A percentile compares a stretch with the other conserved stretches of the same genome.
These are phyloP conservation scores for Clonostachys sp. DNA, from an alignment of 2,329 filamentous ascomycete genomes.

Conservation along the genomic window DNA sequence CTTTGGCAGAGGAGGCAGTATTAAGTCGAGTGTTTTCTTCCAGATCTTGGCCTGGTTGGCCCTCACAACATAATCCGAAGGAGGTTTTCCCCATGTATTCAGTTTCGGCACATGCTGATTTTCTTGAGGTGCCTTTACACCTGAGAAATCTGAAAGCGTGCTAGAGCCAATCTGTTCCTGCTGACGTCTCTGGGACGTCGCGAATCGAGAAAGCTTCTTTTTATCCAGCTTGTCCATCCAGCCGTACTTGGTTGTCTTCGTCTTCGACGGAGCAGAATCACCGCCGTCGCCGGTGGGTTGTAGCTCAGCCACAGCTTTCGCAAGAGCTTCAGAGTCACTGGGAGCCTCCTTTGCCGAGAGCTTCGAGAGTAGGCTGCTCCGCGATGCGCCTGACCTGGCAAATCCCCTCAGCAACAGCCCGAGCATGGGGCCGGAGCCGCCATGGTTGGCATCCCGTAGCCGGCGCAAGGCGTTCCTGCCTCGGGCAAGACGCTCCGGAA, in stretches of 20 bases:
- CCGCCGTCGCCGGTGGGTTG: too few species aligned
- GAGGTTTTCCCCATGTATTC: slow-evolving; percentile 45
- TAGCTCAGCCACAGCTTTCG: too few species aligned
- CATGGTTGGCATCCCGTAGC: slow-evolving; percentile 48
- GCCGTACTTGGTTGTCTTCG: slow-evolving; percentile 3
- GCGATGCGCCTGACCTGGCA: slow-evolving; percentile 45
- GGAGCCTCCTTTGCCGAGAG: slow-evolving; percentile 30
- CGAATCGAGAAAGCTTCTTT: slow-evolving; percentile 33
- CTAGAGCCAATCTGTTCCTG: slow-evolving; percentile 16
- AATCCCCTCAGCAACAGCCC: slow-evolving; percentile 44
- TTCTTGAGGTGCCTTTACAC: slow-evolving; percentile 22
- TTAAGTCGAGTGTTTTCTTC: slow-evolving; percentile 32
- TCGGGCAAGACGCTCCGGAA: slow-evolving; percentile 23
- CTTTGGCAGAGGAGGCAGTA: slow-evolving; percentile 48
- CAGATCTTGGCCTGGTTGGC: slow-evolving; percentile 43
- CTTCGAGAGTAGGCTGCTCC: slow-evolving; percentile 38
- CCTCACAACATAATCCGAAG: slow-evolving; percentile 28
- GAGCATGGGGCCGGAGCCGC: slow-evolving; percentile 39
- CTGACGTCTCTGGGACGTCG: slow-evolving; percentile 30
- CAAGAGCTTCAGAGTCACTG: slow-evolving; percentile 30
- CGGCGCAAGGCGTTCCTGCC: slow-evolving; percentile 37
- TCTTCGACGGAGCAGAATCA: not conserved
- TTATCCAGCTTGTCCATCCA: slow-evolving; percentile 47
- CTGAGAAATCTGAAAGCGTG: slow-evolving; percentile 14
- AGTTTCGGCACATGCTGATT: slow-evolving; percentile 24